Evolutionary conservation across 352 stramenopile species (phyloP).

Genomic region (Pythium monospermum): DNA sequence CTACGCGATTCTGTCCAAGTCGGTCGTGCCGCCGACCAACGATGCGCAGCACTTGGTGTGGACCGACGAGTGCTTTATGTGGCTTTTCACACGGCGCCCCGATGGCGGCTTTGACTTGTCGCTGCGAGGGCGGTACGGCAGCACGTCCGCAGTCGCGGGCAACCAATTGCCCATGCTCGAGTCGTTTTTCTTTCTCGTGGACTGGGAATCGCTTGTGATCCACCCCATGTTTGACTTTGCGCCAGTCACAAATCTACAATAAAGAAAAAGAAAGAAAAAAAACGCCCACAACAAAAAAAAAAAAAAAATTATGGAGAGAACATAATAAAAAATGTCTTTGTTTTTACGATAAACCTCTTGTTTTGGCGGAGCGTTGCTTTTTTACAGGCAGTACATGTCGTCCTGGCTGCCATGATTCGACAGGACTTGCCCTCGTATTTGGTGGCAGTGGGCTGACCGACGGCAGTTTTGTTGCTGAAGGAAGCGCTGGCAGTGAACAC

Average conservation of each 20-base stretch:
- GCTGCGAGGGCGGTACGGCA: conserved; percentile 76
- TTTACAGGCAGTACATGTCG: no score
- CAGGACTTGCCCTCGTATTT: no score
- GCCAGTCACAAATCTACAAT: conserved; percentile 1
- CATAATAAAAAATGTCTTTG: no score
- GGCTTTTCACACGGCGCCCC: conserved; percentile 58
- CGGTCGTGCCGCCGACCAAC: conserved; percentile 67
- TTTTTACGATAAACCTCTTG: no score
- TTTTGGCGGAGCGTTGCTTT: no score
- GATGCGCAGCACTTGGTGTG: conserved; percentile 84
- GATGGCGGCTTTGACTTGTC: conserved; percentile 69
- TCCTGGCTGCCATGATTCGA: no score
- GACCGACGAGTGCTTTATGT: conserved; percentile 86
- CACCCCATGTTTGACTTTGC: conserved; percentile 74
- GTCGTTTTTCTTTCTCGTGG: conserved; percentile 80
- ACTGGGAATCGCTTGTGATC: conserved; percentile 82
- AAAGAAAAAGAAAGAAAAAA: background rate
- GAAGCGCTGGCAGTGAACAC: no score
- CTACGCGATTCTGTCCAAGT: conserved; percentile 81
- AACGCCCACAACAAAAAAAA: background rate
- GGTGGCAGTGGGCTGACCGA: no score
- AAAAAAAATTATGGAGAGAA: no score
- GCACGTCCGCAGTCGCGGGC: conserved; percentile 71
- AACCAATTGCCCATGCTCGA: conserved; percentile 83
- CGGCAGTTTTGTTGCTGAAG: no score